Evolutionary conservation across 179 eudicot genomes (phyloP).

Genomic region (Sideroxylon spinosum): DNA sequence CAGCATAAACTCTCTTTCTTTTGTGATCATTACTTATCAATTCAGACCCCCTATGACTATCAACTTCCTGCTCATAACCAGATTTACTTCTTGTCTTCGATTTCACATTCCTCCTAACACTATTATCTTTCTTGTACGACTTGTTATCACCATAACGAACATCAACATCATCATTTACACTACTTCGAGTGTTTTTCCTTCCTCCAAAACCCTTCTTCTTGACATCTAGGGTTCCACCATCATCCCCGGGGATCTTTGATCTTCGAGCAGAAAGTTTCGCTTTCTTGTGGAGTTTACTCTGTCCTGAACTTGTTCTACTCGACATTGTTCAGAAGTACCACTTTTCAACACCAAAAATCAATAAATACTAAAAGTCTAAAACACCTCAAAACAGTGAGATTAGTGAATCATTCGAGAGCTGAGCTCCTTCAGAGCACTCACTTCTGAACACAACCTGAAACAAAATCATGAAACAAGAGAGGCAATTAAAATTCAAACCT

Average conservation of each 20-base stretch:
- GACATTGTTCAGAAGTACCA: slow-evolving; percentile 14
- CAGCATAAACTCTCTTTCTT: slow-evolving; percentile 30
- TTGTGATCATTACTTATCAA: slow-evolving; percentile 13
- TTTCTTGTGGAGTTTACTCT: slow-evolving; percentile 17
- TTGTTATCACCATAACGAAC: slow-evolving; percentile 15
- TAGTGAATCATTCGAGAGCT: background rate
- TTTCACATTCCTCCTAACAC: slow-evolving; percentile 11
- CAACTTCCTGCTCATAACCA: background rate
- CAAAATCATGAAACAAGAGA: background rate
- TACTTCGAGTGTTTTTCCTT: background rate
- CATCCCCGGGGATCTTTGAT: slow-evolving; percentile 13
- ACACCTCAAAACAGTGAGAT: background rate
- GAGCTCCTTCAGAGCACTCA: background rate
- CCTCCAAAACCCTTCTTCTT: slow-evolving; percentile 20
- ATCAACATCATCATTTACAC: background rate
- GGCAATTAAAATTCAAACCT: background rate
- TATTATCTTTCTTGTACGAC: slow-evolving; percentile 16
- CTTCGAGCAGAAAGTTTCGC: slow-evolving; percentile 22
- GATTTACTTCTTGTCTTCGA: slow-evolving; percentile 5
- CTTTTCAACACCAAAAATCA: slow-evolving; percentile 4
- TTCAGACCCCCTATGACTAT: slow-evolving; percentile 15
- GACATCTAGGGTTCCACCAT: slow-evolving; percentile 9
- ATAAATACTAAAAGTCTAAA: background rate
- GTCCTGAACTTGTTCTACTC: slow-evolving; percentile 19
- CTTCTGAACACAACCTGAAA: background rate